Evolutionary conservation across 1,284 basidiomycete species (phyloP).

Genomic region (Apiotrichum siamense): DNA sequence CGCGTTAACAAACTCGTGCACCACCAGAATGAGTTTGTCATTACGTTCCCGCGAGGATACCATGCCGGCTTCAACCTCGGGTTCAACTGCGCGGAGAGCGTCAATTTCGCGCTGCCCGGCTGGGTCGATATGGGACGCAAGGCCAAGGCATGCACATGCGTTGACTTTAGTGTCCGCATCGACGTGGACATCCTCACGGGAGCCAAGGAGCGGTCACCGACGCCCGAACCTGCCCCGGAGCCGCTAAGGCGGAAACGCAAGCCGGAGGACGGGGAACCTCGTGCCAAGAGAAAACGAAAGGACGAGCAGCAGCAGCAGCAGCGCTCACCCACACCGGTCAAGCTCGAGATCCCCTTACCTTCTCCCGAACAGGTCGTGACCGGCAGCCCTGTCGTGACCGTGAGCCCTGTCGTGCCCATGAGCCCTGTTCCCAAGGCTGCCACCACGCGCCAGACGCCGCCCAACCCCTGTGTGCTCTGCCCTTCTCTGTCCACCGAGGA

Average conservation of each 20-base stretch:
- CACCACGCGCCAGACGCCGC: not conserved
- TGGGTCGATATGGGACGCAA: conserved; percentile 85
- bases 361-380: conserved; percentile 1
- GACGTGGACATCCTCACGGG: conserved; percentile 70
- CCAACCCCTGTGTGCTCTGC: conserved; percentile 70
- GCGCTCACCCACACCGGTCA: not conserved
- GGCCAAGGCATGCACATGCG: conserved; percentile 76
- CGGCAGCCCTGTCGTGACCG: not conserved
- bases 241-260: not conserved
- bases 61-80: conserved; percentile 97
- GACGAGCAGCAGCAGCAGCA: not conserved
- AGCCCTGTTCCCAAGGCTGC: conserved; percentile 6
- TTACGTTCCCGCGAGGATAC: conserved; percentile 90
- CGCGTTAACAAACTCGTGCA: conserved; percentile 85
- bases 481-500: conserved; percentile 56
- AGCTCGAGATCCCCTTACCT: not conserved
- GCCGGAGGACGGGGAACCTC: not conserved
- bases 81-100: conserved; percentile 94
- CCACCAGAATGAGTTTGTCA: conserved; percentile 85
- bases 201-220: not conserved
- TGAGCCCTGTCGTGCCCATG: not conserved
- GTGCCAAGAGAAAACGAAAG: not conserved
- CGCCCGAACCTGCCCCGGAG: not conserved
- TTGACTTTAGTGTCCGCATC: conserved; percentile 81
- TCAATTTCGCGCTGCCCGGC: conserved; percentile 93